These are phyloP conservation scores for Podospora pseudoanserina DNA, from an alignment of 495 filamentous ascomycete species.

Conservation along the genomic window DNA sequence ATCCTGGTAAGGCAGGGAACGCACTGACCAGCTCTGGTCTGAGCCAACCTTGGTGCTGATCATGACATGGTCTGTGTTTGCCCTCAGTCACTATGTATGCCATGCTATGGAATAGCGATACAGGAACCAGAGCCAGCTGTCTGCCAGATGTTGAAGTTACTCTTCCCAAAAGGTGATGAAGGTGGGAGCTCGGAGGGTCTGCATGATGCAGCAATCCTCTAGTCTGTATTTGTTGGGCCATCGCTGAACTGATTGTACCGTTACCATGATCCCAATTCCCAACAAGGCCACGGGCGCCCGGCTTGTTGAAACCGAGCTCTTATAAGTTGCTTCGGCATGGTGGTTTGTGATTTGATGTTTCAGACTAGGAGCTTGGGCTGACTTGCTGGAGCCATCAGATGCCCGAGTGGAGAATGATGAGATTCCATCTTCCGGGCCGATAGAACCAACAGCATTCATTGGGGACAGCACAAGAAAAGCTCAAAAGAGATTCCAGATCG, in stretches of 20 bases:
- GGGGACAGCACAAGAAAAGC: background rate
- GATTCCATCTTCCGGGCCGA: background rate
- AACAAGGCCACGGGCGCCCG: background rate
- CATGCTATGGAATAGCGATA: background rate
- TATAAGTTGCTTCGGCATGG: background rate
- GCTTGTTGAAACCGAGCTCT: too few relatives aligned
- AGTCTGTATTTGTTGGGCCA: background rate
- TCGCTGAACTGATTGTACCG: background rate
- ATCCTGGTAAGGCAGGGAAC: background rate
- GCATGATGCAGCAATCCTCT: conserved; percentile 1
- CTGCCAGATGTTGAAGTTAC: too few relatives aligned
- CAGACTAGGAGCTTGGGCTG: background rate
- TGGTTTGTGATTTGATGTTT: background rate
- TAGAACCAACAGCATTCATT: background rate
- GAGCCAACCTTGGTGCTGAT: background rate
- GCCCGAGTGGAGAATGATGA: background rate
- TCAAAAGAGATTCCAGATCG: background rate
- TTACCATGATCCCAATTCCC: background rate
- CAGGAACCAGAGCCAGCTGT: background rate
- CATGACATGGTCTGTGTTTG: background rate
- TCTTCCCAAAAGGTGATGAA: too few relatives aligned
- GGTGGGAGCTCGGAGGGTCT: background rate
- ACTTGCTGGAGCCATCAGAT: background rate
- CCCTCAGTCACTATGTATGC: background rate
- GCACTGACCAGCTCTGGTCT: background rate